Base-by-base conservation (phyloP, 177 flowering plant species). In the Vitis hybrid region DNA sequence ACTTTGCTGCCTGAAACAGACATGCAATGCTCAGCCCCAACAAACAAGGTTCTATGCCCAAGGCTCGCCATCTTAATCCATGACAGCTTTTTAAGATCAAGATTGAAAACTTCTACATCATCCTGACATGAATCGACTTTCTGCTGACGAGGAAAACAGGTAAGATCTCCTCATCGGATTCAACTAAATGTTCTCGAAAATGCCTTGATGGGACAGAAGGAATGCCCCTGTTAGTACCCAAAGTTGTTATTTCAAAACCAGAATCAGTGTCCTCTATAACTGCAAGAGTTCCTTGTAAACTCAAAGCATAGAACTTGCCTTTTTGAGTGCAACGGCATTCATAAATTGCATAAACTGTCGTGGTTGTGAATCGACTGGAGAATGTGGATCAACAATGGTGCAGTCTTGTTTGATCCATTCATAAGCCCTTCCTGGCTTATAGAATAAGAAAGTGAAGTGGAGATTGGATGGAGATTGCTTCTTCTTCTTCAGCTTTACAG, bases 241-340 rank as follows among this genome's bases (percentile, higher is more conserved):
- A 11, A 14, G 48, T 9, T 14, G 51, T 63, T 0, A 60, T 69
- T 14, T 13, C 11, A 21, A 51, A 62, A 30, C 52, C 2, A 18
- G 73, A 58, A 46, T 65, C 68, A 11, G 55, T 14, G 15, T 63
- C 65, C n/a, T 74, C 72, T 10, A 78, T 78, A 11, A 74, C 53
- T 4, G 66, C 75, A 11, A 78, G 71, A 1, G 72, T 74, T 13
- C 75, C 77, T 50, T 74, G 74, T 63, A 74, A 59, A 30, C 80
- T 77, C 75, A 78, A 51, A 2, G 70, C 80, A 54, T 78, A 78
- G 51, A 78, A 67, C 64, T 78, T 78, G 1, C 77, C 80, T 2
- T 53, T 15, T 53, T 15, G 24, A 71, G 57, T 2, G 49, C 72
- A 17, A 78, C 52, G 5, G 66, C 68, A 64, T 67, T 74, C 2